Conservation (phyloP, 257 asterid genomes). For the Misopates orontium region DNA sequence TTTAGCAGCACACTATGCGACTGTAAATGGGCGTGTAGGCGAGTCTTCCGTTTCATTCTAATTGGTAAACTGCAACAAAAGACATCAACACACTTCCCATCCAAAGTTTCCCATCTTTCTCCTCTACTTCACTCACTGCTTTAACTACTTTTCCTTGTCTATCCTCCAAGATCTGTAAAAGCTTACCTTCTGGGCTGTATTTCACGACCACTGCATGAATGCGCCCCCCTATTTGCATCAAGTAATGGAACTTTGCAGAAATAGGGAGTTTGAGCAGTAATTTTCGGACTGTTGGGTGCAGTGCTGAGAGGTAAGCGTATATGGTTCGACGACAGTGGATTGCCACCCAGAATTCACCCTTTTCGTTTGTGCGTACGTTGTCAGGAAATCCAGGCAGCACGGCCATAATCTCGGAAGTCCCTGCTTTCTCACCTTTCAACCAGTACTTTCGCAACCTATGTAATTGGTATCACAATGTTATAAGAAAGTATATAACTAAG, state of each 20-base stretch:
- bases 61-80: slow-evolving; percentile 67
- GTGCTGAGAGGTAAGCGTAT: slow-evolving; percentile 53
- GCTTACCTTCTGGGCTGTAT: slow-evolving; percentile 81
- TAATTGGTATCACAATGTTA: not conserved
- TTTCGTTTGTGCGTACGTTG: slow-evolving; percentile 73
- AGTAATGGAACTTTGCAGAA: slow-evolving; percentile 57
- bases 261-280: slow-evolving; percentile 75
- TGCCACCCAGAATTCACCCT: slow-evolving; percentile 93
- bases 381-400: slow-evolving; percentile 81
- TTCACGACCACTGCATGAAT: slow-evolving; percentile 59
- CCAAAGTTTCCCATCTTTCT: slow-evolving; percentile 93
- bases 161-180: slow-evolving; percentile 68
- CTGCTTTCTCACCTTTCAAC: slow-evolving; percentile 83
- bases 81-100: slow-evolving; percentile 90
- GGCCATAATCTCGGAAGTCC: slow-evolving; percentile 65
- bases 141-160: slow-evolving; percentile 76
- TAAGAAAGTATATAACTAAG: slow-evolving; percentile 5
- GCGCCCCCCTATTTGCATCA: slow-evolving; percentile 78
- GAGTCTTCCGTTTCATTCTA: slow-evolving; percentile 29
- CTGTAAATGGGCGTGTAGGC: not conserved
- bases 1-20: not conserved
- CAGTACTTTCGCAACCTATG: slow-evolving; percentile 74
- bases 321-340: slow-evolving; percentile 67
- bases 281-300: slow-evolving; percentile 49
- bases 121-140: slow-evolving; percentile 89